Evolutionary conservation across 2,329 filamentous ascomycete species (phyloP).

Genomic region (Aspergillus sclerotialis): DNA sequence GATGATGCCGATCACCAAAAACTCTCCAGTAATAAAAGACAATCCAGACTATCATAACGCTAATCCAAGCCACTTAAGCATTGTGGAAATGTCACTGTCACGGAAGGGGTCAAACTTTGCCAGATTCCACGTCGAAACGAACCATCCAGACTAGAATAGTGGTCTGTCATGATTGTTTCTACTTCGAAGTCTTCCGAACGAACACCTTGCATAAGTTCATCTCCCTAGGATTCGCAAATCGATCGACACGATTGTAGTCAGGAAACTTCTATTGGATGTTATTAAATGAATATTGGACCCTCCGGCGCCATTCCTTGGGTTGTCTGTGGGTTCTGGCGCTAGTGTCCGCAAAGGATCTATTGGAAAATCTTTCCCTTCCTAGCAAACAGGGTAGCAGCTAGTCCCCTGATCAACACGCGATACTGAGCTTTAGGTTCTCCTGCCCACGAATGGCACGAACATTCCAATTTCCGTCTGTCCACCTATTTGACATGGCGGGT

Average conservation of each 20-base stretch:
- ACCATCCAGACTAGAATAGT: too few relatives aligned
- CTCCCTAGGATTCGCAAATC: too few relatives aligned
- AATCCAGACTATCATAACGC: neutral
- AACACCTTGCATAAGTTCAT: too few relatives aligned
- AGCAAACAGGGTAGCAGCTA: too few relatives aligned
- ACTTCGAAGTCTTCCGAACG: too few relatives aligned
- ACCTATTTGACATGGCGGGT: neutral
- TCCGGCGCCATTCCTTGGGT: too few relatives aligned
- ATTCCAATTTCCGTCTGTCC: neutral
- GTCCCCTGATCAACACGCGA: conserved; percentile 2
- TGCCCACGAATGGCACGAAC: neutral
- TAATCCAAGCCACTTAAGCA: neutral
- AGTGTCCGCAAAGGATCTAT: neutral
- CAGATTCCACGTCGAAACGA: too few relatives aligned
- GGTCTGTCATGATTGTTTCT: neutral
- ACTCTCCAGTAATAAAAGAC: neutral
- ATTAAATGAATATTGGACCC: neutral
- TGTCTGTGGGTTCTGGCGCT: neutral
- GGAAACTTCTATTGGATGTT: too few relatives aligned
- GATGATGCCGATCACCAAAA: neutral
- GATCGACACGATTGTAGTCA: too few relatives aligned
- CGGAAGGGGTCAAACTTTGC: neutral
- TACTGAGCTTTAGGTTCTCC: neutral
- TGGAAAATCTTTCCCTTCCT: too few relatives aligned
- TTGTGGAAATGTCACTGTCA: neutral